These are phyloP conservation scores for Starmera amethionina DNA, from an alignment of 805 yeast genomes.

Conservation along the genomic window DNA sequence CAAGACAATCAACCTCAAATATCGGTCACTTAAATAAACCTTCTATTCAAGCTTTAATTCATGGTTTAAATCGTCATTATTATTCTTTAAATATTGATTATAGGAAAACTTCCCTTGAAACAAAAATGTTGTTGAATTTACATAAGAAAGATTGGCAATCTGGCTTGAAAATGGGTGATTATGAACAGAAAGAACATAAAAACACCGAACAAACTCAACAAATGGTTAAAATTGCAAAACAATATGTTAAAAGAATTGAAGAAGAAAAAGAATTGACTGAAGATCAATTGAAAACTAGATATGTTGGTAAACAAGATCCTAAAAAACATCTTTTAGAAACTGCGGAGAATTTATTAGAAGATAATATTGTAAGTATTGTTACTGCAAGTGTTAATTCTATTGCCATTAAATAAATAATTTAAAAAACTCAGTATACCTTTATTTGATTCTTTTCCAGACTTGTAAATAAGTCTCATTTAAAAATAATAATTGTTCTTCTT, in stretches of 20 bases:
- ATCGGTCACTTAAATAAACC: conserved; percentile 94
- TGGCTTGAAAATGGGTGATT: conserved; percentile 73
- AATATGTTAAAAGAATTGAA: conserved; percentile 79
- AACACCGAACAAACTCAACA: conserved; percentile 64
- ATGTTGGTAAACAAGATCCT: conserved; percentile 98
- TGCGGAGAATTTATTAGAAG: conserved; percentile 79
- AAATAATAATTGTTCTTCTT: conserved; percentile 51
- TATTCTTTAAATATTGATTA: conserved; percentile 93
- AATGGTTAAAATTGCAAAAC: conserved; percentile 85
- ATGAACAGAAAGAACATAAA: conserved; percentile 63
- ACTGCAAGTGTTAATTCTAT: conserved; percentile 86
- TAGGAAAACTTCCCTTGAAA: conserved; percentile 85
- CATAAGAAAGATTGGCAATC: conserved; percentile 96
- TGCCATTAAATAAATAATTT: conserved; percentile 63
- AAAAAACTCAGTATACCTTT: not conserved
- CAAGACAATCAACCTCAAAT: conserved; percentile 94
- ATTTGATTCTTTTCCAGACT: conserved; percentile 41
- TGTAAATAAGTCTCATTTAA: conserved; percentile 56
- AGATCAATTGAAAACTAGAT: conserved; percentile 87
- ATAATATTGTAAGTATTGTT: conserved; percentile 76
- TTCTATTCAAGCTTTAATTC: conserved; percentile 91
- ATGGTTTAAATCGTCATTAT: conserved; percentile 93
- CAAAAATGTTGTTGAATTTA: conserved; percentile 84
- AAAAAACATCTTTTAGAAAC: conserved; percentile 92
- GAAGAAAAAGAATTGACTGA: conserved; percentile 86